These are phyloP conservation scores for Umbilicaria muhlenbergii DNA, from an alignment of 495 filamentous ascomycete species.

Conservation along the genomic window DNA sequence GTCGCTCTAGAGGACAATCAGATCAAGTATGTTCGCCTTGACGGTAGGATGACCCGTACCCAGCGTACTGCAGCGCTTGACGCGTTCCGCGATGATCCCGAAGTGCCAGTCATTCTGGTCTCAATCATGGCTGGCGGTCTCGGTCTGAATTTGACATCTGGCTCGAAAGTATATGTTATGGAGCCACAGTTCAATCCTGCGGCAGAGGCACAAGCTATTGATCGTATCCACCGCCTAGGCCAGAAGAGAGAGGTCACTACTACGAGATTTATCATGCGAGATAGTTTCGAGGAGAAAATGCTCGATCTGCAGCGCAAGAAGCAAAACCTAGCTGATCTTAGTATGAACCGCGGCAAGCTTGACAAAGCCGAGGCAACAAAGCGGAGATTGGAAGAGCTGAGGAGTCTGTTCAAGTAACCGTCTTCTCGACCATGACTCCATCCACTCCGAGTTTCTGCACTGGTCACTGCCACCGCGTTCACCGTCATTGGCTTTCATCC, in stretches of 20 bases:
- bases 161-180: constrained; percentile 85
- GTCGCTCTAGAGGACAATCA: constrained; percentile 55
- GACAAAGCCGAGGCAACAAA: constrained; percentile 61
- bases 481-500: too few species aligned
- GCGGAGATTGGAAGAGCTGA: constrained; percentile 63
- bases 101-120: constrained; percentile 66
- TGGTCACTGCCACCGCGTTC: too few species aligned
- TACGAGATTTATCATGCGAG: constrained; percentile 71
- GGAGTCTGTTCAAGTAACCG: constrained; percentile 58
- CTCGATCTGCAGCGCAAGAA: constrained; percentile 80
- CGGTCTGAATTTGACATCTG: constrained; percentile 79
- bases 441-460: too few species aligned
- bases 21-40: constrained; percentile 63
- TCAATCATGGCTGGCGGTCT: constrained; percentile 87
- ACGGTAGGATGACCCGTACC: constrained; percentile 67
- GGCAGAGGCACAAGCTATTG: constrained; percentile 83
- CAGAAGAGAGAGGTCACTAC: constrained; percentile 74
- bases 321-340: constrained; percentile 69
- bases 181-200: constrained; percentile 96
- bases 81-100: constrained; percentile 54
- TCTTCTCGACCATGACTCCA: too few species aligned
- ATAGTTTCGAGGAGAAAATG: constrained; percentile 91
- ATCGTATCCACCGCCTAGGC: constrained; percentile 85
- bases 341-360: constrained; percentile 55
- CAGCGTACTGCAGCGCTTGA: constrained; percentile 59